These are phyloP conservation scores for Teunomyces aglyptinius DNA, from an alignment of 805 yeast genomes.

Conservation along the genomic window DNA sequence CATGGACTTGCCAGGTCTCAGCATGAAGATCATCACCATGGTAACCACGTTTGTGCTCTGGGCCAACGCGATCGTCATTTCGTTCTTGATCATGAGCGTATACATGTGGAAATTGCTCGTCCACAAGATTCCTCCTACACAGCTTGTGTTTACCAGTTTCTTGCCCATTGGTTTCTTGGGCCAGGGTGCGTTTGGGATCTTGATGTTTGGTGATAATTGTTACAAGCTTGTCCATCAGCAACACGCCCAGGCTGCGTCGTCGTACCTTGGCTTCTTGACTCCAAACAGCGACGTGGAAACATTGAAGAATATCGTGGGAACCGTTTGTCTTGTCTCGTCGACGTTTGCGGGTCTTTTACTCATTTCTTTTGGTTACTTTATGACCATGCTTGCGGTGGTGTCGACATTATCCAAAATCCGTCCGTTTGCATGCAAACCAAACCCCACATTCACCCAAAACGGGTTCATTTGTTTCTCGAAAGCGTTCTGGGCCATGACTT, in stretches of 20 bases:
- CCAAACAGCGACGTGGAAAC: conserved; percentile 10
- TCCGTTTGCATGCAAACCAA: conserved; percentile 33
- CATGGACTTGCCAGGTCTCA: conserved; percentile 38
- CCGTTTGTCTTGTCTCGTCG: conserved; percentile 13
- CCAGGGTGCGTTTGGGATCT: conserved; percentile 74
- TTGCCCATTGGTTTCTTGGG: conserved; percentile 84
- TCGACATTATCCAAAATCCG: conserved; percentile 42
- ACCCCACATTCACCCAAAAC: conserved; percentile 18
- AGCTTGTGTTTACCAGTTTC: conserved; percentile 61
- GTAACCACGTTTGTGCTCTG: conserved; percentile 58
- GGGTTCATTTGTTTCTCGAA: conserved; percentile 17
- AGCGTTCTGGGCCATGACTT: conserved; percentile 75
- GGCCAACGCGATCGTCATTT: conserved; percentile 65
- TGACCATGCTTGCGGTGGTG: conserved; percentile 35
- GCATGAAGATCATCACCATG: conserved; percentile 51
- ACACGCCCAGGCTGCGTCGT: background rate
- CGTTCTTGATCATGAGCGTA: conserved; percentile 50
- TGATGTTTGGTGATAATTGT: conserved; percentile 50
- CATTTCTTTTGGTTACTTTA: conserved; percentile 58
- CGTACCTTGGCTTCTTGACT: conserved; percentile 2
- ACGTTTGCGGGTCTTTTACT: conserved; percentile 39
- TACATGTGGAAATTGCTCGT: conserved; percentile 60
- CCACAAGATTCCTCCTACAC: conserved; percentile 57
- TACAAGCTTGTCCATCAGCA: conserved; percentile 7
- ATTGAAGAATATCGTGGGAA: conserved; percentile 9